A percentile compares a stretch with the other conserved stretches of the same genome.
Conservation (phyloP, 768 basidiomycete genomes). For the Sarcomyxa edulis region DNA sequence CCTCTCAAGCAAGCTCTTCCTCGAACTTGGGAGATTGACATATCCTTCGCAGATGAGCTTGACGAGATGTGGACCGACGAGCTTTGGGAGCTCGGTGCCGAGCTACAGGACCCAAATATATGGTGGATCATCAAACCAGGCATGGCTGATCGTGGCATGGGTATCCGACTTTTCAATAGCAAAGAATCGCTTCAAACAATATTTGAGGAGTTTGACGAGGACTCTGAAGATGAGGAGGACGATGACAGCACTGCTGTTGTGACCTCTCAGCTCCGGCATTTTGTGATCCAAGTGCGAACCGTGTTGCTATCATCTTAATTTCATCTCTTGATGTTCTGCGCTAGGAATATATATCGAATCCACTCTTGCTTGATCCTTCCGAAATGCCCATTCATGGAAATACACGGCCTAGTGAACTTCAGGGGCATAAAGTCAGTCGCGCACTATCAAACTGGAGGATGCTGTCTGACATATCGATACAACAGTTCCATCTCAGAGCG, state of each 20-base stretch:
- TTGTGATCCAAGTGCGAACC: conserved; percentile 81
- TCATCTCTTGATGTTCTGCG: neutral
- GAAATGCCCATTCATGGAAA: conserved; percentile 29
- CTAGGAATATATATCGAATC: conserved; percentile 82
- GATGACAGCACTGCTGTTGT: conserved; percentile 51
- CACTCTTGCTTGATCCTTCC: conserved; percentile 71
- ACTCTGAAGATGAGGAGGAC: conserved; percentile 39
- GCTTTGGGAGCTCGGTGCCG: conserved; percentile 75
- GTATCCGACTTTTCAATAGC: conserved; percentile 84
- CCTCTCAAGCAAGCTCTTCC: conserved; percentile 55
- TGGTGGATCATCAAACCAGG: conserved; percentile 99
- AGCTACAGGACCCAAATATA: conserved; percentile 41
- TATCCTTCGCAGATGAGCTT: conserved; percentile 89
- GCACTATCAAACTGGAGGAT: no score
- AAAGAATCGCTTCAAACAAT: conserved; percentile 68
- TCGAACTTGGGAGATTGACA: conserved; percentile 76
- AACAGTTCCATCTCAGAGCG: conserved; percentile 88
- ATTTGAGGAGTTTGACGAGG: conserved; percentile 75
- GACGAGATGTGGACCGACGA: conserved; percentile 94
- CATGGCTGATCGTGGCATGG: conserved; percentile 95
- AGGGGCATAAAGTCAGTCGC: conserved; percentile 55
- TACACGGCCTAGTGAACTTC: conserved; percentile 14
- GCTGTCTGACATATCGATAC: no score
- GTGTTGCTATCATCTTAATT: conserved; percentile 6
- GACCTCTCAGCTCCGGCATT: conserved; percentile 88